Evolutionary conservation across 2,329 filamentous ascomycete genomes (phyloP), one percentile per base, ranked within the genome.

Genomic region (Zymoseptoria crescenta): DNA sequence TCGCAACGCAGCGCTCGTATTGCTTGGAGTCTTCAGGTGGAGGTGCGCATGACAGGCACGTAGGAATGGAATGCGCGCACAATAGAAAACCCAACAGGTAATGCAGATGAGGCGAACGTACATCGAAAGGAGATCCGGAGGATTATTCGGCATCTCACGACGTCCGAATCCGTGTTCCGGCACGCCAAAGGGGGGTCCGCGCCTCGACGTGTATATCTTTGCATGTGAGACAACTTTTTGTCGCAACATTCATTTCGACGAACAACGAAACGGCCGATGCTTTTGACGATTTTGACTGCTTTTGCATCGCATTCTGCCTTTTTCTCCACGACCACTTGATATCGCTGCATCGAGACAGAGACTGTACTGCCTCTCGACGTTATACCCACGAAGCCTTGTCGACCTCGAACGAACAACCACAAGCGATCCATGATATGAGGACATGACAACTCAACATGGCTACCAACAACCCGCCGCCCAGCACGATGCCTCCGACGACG

Each of bases 401-500:
- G 49, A 10, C 10, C 21, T 13, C 16, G 13, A 21, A 24, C 49
- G 20, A 24, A 52, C 16, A 24, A 20, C 35, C 4, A 45, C 13
- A 16, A 45, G n/a, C 35, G 35, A 45, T 45, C 41, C 35, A 59
- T 59, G 63, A 62, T 54, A 75, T 75, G 74, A 73, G 72, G 72
- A 24, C 72, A 80, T 80, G 79, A 73, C 76, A 59, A 70, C 73
- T 59, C 72, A 76, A 53, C 74, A 76, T 69, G 73, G 75, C 68
- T 76, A 78, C 70, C 74, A 75, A 70, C 73, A 75, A 64, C 74
- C 82, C 70, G 81, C 86, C 73, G 81, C 83, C 70, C 85, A 85
- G 74, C 84, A 87, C 75, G 84, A 82, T 61, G 81, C 81, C 61
- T 75, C 78, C 68, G 79, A 85, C 59, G 62, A 68, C 55, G 57